Base-by-base conservation (phyloP, 2,329 filamentous ascomycete genomes). In the Hymenoscyphus infarciens region DNA sequence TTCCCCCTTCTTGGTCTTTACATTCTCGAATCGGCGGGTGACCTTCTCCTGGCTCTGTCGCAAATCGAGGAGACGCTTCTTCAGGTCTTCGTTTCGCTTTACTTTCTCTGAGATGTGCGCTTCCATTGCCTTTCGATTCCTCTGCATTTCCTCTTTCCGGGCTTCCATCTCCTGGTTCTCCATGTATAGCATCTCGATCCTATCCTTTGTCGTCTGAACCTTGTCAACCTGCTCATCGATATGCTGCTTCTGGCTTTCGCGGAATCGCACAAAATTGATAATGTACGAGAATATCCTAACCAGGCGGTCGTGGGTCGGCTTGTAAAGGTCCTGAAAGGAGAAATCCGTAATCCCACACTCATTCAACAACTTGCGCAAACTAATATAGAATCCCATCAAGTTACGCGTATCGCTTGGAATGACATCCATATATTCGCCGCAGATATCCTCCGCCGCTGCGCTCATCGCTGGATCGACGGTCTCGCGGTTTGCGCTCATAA, bases 231-330 rank as follows among this genome's bases (percentile, higher is more conserved):
- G 90, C 75, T 96, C 87, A 74, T 97, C 93, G 67, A 98, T 97
- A 33, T 95, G 87, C 45, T 82, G 81, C 1, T 92, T 96, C 76
- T 98, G 94, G 66, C 89, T 92, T 78, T 97, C 93, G 70, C 95
- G 90, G 78, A 98, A 99, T 60, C 95, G 88, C 69, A 98, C 93
- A 77, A 99, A 99, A 78, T 99, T 99, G 81, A 99, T 99, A 67
- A 98, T 85, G 77, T 97, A 97, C 68, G 91, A 96, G 75, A 99
- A 95, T 72, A 98, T 96, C 79, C 95, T 96, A 72, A 94, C 89
- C 15, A 98, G 83, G 54, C 95, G 90, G 63, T 91, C 89, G 74
- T 96, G 91, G 1, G 92, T 96, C 16, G 95, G 95, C 75, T 89
- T 90, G 75, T 96, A 94, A 5, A 99, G 81, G 75, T 99, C 95